Evolutionary conservation across 1,139 yeast genomes (phyloP).

Genomic region (Saccharomyces hybrid): DNA sequence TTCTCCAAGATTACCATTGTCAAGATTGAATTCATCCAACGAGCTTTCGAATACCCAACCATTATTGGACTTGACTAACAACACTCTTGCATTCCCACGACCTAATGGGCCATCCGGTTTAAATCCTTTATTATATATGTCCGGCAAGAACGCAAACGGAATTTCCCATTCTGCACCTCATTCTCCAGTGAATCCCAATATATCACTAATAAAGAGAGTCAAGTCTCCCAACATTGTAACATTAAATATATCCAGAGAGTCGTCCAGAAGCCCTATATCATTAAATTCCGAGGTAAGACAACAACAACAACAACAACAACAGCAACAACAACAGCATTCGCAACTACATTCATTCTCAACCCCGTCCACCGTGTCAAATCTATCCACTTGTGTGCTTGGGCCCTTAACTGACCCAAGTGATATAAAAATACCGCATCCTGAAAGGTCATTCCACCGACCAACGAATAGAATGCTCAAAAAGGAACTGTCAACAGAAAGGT

Average conservation of each 20-base stretch:
- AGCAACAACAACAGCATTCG: neutral
- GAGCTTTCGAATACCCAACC: constrained; percentile 5
- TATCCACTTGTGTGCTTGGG: neutral
- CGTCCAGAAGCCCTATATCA: constrained; percentile 29
- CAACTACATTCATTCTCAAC: neutral
- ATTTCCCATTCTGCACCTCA: constrained; percentile 8
- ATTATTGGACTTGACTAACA: neutral
- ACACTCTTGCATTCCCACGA: constrained; percentile 16
- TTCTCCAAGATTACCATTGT: constrained; percentile 27
- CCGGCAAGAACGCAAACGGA: neutral
- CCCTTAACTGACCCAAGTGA: neutral
- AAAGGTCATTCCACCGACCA: neutral
- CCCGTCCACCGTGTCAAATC: neutral
- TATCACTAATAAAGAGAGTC: constrained; percentile 28
- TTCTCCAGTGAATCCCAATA: constrained; percentile 13
- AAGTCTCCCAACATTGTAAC: constrained; percentile 32
- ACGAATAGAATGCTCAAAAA: neutral
- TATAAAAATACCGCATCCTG: neutral
- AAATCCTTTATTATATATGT: constrained; percentile 4
- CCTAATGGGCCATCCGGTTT: constrained; percentile 4
- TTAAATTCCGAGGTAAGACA: constrained; percentile 9
- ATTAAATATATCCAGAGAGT: constrained; percentile 30
- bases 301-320: neutral
- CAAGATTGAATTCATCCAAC: constrained; percentile 21
- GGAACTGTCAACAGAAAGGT: neutral